Conservation (phyloP, 129 eudicot genomes). For the Arctium minus region DNA sequence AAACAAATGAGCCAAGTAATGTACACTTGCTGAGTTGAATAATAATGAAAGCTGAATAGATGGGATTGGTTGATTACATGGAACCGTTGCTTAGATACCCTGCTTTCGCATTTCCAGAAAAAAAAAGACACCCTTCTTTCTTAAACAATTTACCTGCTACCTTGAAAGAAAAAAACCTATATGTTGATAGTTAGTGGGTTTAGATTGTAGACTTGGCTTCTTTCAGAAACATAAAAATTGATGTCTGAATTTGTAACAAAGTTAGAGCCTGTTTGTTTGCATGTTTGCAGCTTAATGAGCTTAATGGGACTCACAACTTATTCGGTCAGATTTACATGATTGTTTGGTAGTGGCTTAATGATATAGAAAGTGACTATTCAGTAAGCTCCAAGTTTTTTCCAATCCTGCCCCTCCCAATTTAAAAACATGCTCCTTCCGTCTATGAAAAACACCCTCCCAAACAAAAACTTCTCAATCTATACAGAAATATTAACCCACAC, state of each 20-base stretch:
- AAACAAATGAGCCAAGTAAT: background rate
- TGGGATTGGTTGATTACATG: background rate
- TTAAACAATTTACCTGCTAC: background rate
- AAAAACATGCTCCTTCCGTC: no score
- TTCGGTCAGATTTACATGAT: no score
- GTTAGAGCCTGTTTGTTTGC: no score
- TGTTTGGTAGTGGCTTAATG: no score
- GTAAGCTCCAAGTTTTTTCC: no score
- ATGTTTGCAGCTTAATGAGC: no score
- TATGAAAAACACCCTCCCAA: no score
- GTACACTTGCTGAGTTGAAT: background rate
- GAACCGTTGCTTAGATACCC: background rate
- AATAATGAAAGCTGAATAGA: background rate
- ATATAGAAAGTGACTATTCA: no score
- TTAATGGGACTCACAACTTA: no score
- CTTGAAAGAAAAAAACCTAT: background rate
- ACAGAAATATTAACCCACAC: no score
- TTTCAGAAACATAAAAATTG: background rate
- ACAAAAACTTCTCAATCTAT: no score
- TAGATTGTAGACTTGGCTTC: background rate
- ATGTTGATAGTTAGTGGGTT: background rate
- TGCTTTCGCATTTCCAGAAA: background rate
- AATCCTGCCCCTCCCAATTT: no score
- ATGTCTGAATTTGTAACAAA: background rate
- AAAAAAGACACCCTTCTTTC: background rate